A percentile compares a stretch with the other conserved stretches of the same genome.
These are phyloP conservation scores for Exophiala dermatitidis DNA, from an alignment of 2,329 filamentous ascomycete species.

Conservation along the genomic window DNA sequence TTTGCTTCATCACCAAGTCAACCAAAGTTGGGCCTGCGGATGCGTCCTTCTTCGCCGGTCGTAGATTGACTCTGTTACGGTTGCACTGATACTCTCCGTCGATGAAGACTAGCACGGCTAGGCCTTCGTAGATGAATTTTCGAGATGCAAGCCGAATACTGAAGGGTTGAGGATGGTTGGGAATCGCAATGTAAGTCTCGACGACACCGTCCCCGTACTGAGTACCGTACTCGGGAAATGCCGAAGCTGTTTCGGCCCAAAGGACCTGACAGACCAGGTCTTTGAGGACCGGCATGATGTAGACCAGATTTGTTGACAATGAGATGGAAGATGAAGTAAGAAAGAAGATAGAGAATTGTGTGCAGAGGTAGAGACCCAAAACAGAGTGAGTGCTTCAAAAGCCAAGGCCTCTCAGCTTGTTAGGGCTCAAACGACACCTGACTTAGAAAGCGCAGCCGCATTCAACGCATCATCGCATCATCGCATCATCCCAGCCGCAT, in stretches of 20 bases:
- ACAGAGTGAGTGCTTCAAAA: no score
- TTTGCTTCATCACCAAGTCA: slow-evolving; percentile 47
- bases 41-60: slow-evolving; percentile 28
- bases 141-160: slow-evolving; percentile 43
- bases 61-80: slow-evolving; percentile 43
- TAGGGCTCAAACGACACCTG: no score
- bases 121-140: slow-evolving; percentile 47
- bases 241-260: slow-evolving; percentile 37
- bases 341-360: background rate
- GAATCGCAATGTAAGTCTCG: slow-evolving; percentile 47
- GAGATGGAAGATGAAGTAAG: background rate
- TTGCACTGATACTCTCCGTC: slow-evolving; percentile 54
- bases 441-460: no score
- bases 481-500: no score
- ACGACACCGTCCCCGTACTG: slow-evolving; percentile 47
- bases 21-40: slow-evolving; percentile 35
- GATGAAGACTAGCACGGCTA: slow-evolving; percentile 51
- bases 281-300: slow-evolving; percentile 48
- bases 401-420: no score
- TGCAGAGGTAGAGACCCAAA: background rate
- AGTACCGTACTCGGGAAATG: slow-evolving; percentile 45
- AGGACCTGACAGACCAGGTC: slow-evolving; percentile 48
- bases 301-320: background rate
- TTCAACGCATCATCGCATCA: no score
- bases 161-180: slow-evolving; percentile 38